Base-by-base conservation (phyloP, 495 filamentous ascomycete species). In the Trichoderma orchidacearum region DNA sequence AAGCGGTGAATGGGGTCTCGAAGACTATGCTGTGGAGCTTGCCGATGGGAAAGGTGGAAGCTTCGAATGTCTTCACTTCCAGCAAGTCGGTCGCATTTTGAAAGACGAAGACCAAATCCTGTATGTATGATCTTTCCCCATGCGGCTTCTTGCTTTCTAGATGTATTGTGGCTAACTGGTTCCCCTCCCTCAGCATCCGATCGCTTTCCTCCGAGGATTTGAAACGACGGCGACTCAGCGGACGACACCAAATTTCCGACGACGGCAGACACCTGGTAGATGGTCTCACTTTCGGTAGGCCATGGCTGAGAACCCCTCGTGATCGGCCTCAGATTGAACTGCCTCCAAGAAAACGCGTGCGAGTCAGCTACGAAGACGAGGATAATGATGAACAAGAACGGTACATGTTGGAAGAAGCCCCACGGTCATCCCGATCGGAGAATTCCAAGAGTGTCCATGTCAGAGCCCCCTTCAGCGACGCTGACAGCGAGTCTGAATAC, bases 41-140 rank as follows among this genome's bases (percentile, higher is more conserved):
- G 70, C 68, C 27, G 73, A 76, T 56, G 57, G 56, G 29, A 64
- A 69, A 31, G 75, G 75, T 7, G 74, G 71, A 3, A 87, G 82
- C 36, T 97, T 86, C 57, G 93, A 98, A 64, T 94, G 87, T 64
- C 67, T 97, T 53, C 93, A 98, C 75, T 98, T 89, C 61, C 82
- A 88, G 63, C 74, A 79, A 35, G 76, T 96, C 5, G 74, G 75
- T 3, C 77, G 74, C 11, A 70, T 94, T 25, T 74, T 96, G 48
- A 83, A 85, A 48, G 85, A 93, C 41, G 90, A 89, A 23, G 94
- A 97, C 64, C 80, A 89, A 64, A 81, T 98, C 59, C 75, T 85
- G 87, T 93, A 68, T 65, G 85, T 76, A 48, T 30, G 32, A 21
- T 34, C 58, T n/a, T 31, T 30, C 38, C 9, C 56, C 59, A 31